A percentile compares a stretch with the other conserved stretches of the same genome.
Conservation (phyloP, 371 early-diverging fungal species). For the Rhizopus stolonifer region DNA sequence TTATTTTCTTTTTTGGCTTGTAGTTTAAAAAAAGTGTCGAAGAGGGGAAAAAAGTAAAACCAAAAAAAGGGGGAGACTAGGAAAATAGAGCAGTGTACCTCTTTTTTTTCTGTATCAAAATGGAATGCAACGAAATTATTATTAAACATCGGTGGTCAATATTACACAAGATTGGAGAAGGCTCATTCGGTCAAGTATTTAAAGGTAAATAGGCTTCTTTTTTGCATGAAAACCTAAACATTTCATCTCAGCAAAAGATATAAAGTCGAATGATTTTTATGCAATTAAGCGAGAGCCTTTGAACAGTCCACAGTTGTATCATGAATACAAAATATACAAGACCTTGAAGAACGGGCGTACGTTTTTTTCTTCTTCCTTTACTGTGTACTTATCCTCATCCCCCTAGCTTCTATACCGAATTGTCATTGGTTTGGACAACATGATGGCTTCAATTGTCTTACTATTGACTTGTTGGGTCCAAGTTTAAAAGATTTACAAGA, state of each 20-base stretch:
- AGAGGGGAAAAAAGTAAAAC: conserved; percentile 3
- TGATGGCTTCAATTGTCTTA: conserved; percentile 84
- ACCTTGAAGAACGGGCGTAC: conserved; percentile 56
- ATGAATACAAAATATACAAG: conserved; percentile 56
- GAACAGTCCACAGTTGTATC: conserved; percentile 50
- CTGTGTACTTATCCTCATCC: background rate
- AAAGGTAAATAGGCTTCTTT: conserved; percentile 40
- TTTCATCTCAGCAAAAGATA: conserved; percentile 40
- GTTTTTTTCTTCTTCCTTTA: conserved; percentile 1
- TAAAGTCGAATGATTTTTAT: conserved; percentile 40
- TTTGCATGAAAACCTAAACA: conserved; percentile 6
- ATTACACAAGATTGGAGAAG: conserved; percentile 59
- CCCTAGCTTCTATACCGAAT: conserved; percentile 75
- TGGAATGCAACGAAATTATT: conserved; percentile 38
- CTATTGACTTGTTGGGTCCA: conserved; percentile 97
- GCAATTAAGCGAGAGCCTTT: conserved; percentile 58
- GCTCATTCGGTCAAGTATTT: conserved; percentile 65
- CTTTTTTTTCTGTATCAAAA: conserved; percentile 9
- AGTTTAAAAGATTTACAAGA: conserved; percentile 85
- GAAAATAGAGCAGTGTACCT: conserved; percentile 1
- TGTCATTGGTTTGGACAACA: conserved; percentile 92
- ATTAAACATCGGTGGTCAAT: conserved; percentile 59
- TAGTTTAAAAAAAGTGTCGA: background rate
- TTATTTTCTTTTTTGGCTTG: too few species aligned
- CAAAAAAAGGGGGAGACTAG: background rate